A percentile compares a stretch with the other conserved stretches of the same genome.
Evolutionary conservation across 371 early-diverging fungal genomes (phyloP).

Genomic region (Rhizopus sp.): DNA sequence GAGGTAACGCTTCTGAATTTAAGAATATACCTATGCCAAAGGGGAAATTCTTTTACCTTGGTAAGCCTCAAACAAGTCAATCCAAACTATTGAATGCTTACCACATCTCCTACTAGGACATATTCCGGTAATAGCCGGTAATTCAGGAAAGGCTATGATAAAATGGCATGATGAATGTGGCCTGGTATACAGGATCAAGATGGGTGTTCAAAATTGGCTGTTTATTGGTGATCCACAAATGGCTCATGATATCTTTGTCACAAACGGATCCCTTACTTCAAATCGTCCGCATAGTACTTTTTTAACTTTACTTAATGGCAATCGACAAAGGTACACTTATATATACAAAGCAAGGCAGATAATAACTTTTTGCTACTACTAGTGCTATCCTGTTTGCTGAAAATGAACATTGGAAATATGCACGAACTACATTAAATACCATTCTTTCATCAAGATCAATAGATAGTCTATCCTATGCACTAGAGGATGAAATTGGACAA

Average conservation of each 20-base stretch:
- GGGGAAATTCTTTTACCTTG: conserved; percentile 9
- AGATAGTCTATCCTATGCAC: not conserved
- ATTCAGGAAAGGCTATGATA: not conserved
- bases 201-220: conserved; percentile 13
- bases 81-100: not conserved
- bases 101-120: not conserved
- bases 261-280: conserved; percentile 1
- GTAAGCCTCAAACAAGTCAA: not conserved
- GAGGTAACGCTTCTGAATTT: not conserved
- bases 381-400: conserved; percentile 3
- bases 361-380: not conserved
- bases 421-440: not conserved
- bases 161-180: conserved; percentile 10
- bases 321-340: no score
- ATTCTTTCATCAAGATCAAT: conserved; percentile 8
- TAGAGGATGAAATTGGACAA: conserved; percentile 9
- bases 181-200: conserved; percentile 6
- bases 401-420: not conserved
- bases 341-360: no score
- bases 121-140: not conserved
- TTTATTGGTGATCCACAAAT: conserved; percentile 7
- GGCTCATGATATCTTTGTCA: conserved; percentile 12
- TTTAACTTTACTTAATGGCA: no score
- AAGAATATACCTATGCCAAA: conserved; percentile 9
- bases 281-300: no score